Evolutionary conservation across 2,329 filamentous ascomycete species (phyloP).

Genomic region (Verticillium nubilum): DNA sequence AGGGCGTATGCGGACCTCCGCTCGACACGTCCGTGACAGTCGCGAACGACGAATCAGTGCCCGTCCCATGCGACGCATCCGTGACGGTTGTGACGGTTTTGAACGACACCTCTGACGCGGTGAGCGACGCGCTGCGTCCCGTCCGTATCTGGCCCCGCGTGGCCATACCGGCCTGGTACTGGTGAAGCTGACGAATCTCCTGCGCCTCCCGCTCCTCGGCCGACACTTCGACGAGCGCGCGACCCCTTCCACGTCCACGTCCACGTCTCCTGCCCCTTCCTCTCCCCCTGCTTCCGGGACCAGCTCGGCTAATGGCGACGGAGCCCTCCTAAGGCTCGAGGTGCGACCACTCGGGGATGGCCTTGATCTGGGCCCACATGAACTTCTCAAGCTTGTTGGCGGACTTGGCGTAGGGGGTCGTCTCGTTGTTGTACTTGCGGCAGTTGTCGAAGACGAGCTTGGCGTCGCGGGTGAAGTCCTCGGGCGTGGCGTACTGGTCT

Average conservation of each 20-base stretch:
- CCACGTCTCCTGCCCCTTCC: neutral
- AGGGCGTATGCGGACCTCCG: too few species aligned
- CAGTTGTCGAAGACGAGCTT: constrained; percentile 92
- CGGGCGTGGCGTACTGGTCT: constrained; percentile 83
- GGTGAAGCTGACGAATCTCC: neutral
- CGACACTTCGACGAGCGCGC: neutral
- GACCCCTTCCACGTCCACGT: neutral
- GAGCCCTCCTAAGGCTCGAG: constrained; percentile 40
- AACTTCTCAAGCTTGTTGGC: constrained; percentile 90
- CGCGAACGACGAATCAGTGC: neutral
- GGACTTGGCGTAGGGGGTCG: constrained; percentile 88
- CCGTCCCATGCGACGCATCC: neutral
- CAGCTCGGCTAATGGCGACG: neutral
- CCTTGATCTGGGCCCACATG: constrained; percentile 91
- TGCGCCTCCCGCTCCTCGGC: neutral
- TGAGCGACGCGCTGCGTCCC: neutral
- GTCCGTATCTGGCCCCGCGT: neutral
- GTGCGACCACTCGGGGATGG: constrained; percentile 86
- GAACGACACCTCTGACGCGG: neutral
- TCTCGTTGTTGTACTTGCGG: constrained; percentile 93
- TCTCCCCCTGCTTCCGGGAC: too few species aligned
- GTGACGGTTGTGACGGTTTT: neutral
- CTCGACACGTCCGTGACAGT: neutral
- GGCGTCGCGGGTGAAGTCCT: constrained; percentile 88
- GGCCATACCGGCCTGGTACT: neutral